Evolutionary conservation across 768 basidiomycete species (phyloP), one percentile per base, ranked within the genome.

Genomic region (Lentinula edodes): DNA sequence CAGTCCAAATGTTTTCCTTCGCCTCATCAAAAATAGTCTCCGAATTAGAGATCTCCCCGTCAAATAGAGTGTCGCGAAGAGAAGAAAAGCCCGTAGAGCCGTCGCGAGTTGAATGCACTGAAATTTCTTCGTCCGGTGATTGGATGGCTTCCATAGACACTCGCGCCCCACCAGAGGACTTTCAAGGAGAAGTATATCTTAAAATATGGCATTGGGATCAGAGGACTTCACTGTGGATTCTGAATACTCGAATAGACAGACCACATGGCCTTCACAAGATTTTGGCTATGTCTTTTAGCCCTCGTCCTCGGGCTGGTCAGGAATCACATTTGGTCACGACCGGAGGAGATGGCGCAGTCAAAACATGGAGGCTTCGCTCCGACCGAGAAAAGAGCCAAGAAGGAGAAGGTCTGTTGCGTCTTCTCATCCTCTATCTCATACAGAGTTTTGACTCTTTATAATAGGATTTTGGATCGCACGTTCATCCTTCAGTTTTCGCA

Each of bases 81-180:
- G 92, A 93, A 48, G 90, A 94, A 61, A 89, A 86, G 68, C 77
- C 81, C 6, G 70, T 95, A 45, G 87, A 91, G 63, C 87, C 90
- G 8, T 82, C 89, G 2, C 80, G 87, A 13, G 91, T 98, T 2
- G 89, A 92, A 53, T 79, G 78, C 9, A 83, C 82, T 6, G 83
- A 80, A 5, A 77, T 95, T 61, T 89, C 90, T 5, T 70, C 81
- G 1, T 78, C 76, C n/a, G 89, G 89, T 9, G 80, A 84, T 51
- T 98, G 96, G 95, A 85, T 99, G 85, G 94, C 94, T 5, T 95
- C 96, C 1, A 73, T 93, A 28, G 96, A 99, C 73, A 73, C 75
- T 35, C 83, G 95, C 59, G 80, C 85, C 60, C 87, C 82, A 5
- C 87, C 89, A 46, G 84, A 83, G 23, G 78, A 76, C 12, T 86